Conservation (phyloP, 306 rosid genomes). For the Sicyos edulis region DNA sequence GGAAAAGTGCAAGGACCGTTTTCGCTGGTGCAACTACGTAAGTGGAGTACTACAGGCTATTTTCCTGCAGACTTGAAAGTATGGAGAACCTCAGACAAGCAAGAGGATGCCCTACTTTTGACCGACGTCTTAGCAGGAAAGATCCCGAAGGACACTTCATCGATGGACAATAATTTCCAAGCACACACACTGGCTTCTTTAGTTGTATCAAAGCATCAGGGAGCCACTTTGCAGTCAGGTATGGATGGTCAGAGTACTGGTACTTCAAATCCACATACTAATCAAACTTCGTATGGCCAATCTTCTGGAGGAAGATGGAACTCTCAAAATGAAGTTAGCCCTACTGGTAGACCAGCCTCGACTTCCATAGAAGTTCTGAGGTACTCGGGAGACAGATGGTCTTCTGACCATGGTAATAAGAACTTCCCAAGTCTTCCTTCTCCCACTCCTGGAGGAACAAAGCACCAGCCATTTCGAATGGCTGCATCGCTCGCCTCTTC, state of each 20-base stretch:
- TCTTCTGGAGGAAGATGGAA: conserved; percentile 55
- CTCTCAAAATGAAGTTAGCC: conserved; percentile 34
- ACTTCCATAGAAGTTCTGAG: conserved; percentile 56
- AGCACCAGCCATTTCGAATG: conserved; percentile 42
- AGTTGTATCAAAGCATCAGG: conserved; percentile 45
- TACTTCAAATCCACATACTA: conserved; percentile 31
- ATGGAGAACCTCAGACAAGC: conserved; percentile 60
- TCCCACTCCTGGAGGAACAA: conserved; percentile 54
- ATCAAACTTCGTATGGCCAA: conserved; percentile 34
- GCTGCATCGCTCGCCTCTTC: conserved; percentile 36
- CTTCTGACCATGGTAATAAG: conserved; percentile 36
- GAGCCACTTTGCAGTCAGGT: conserved; percentile 33
- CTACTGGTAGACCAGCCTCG: conserved; percentile 40
- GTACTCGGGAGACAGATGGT: conserved; percentile 52
- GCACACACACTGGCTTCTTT: conserved; percentile 45
- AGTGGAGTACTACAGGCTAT: conserved; percentile 90
- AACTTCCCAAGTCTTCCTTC: conserved; percentile 84
- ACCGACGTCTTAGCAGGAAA: conserved; percentile 71
- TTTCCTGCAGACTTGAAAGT: conserved; percentile 78
- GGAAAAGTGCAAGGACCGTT: conserved; percentile 98
- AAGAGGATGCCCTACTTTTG: conserved; percentile 63
- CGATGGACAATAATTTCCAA: conserved; percentile 32
- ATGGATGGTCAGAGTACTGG: conserved; percentile 47
- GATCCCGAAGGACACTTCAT: conserved; percentile 42
- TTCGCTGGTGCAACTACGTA: conserved; percentile 80